Conservation (phyloP, 2,329 filamentous ascomycete genomes). For the Neofusicoccum cordaticola region DNA sequence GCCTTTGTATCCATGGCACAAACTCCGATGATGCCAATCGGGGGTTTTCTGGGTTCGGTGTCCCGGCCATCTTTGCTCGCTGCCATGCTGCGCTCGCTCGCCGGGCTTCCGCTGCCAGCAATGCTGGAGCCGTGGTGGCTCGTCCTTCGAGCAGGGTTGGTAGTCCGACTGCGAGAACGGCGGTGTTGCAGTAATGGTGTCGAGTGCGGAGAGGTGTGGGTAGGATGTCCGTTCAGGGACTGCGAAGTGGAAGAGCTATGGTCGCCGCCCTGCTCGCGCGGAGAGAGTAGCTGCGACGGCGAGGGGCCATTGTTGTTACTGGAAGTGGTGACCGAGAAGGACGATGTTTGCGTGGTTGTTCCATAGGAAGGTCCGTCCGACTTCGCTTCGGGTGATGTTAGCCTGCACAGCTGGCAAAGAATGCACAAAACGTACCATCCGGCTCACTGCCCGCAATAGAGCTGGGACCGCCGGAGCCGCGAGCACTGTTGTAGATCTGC, state of each 20-base stretch:
- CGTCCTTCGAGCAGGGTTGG: conserved; percentile 62
- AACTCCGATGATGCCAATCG: conserved; percentile 74
- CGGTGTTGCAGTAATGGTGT: conserved; percentile 9
- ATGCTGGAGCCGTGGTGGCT: conserved; percentile 16
- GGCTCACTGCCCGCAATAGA: conserved; percentile 45
- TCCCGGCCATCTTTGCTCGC: conserved; percentile 62
- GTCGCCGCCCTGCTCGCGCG: conserved; percentile 26
- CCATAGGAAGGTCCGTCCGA: conserved; percentile 26
- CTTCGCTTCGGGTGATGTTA: conserved; percentile 25
- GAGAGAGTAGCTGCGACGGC: conserved; percentile 35
- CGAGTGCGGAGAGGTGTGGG: not conserved
- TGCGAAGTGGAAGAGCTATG: conserved; percentile 7
- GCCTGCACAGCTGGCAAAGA: not conserved
- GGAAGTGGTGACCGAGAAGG: conserved; percentile 43
- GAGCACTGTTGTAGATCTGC: conserved; percentile 51
- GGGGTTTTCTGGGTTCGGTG: conserved; percentile 38
- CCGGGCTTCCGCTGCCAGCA: conserved; percentile 73
- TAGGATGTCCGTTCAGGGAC: not conserved
- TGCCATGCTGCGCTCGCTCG: conserved; percentile 67
- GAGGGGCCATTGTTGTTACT: conserved; percentile 44
- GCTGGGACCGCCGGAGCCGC: conserved; percentile 50
- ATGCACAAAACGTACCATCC: conserved; percentile 34
- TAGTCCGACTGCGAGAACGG: conserved; percentile 39
- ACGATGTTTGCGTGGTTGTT: conserved; percentile 45
- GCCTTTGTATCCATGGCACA: conserved; percentile 96